Base-by-base conservation (phyloP, 2,329 filamentous ascomycete species). In the Achaetomium macrosporum region DNA sequence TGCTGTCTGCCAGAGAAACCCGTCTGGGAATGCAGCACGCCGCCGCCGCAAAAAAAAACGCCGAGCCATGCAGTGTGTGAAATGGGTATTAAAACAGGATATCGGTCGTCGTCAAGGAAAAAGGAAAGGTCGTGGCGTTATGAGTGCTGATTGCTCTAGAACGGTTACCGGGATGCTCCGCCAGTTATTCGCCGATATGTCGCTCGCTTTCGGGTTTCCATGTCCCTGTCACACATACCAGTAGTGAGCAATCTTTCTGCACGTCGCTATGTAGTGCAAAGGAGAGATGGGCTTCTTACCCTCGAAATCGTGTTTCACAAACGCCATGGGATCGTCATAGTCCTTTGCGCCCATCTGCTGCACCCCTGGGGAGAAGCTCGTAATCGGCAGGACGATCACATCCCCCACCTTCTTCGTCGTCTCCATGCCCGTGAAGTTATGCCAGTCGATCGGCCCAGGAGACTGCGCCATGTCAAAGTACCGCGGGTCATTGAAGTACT, bases 251-350 rank as follows among this genome's bases (percentile, higher is more conserved):
- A 1, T 35, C 19, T 15, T 35, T 35, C 4, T 35, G 15, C 33
- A 35, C 11, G 10, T 37, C 12, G 35, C 12, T 37, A 8, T 36
- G 9, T 11, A n/a, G 3, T 2, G 10, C 11, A 17, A n/a, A 33
- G 15, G 31, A 31, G n/a, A 7, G n/a, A 11, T 51, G 47, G 19
- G 29, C 11, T 16, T n/a, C 19, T 17, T 74, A 95, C 92, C 93
- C 76, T 95, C 89, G 69, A 99, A 99, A 51, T 90, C 85, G 72
- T 99, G 93, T 73, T 93, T 91, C 56, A 99, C 93, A 75, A 95
- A 97, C 1, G 93, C 93, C 89, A 96, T 92, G 1, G 90, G 90
- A 67, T 97, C 87, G 61, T 96, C 90, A 40, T 84, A 79, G 57
- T 95, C 90, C 64, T 85, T 85, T 42, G 93, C 88, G 12, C 88